Evolutionary conservation across 176 grass and related monocot species (phyloP).

Genomic region (Paspalum notatum): DNA sequence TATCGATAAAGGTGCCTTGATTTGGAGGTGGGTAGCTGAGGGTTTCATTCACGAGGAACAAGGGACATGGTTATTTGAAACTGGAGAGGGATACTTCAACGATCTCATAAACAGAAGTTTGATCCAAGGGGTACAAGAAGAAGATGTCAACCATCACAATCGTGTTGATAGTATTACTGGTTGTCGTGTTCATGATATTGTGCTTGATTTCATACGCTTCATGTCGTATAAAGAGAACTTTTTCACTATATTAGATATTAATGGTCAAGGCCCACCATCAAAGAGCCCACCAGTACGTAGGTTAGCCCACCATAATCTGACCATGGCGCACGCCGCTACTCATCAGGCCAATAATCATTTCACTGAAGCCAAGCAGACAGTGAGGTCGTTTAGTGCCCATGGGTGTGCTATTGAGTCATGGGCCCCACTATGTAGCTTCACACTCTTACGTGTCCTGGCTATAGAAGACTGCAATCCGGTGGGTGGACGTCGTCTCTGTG

Average conservation of each 20-base stretch:
- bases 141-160: too few relatives aligned
- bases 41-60: neutral
- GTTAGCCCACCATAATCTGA: neutral
- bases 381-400: too few relatives aligned
- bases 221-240: neutral
- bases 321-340: fast-evolving
- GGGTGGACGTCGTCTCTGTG: too few relatives aligned
- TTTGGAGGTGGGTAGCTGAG: conserved; percentile 8
- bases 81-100: conserved; percentile 2
- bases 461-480: too few relatives aligned
- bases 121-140: neutral
- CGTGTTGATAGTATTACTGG: neutral
- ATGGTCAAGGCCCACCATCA: neutral
- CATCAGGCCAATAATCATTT: neutral
- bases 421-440: too few relatives aligned
- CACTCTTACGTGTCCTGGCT: too few relatives aligned
- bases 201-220: conserved; percentile 13
- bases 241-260: neutral
- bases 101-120: conserved; percentile 32
- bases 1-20: neutral
- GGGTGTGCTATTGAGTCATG: too few relatives aligned
- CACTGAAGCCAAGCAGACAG: too few relatives aligned
- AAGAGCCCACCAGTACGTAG: neutral
- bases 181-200: conserved; percentile 21
- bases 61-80: neutral